Conservation (phyloP, 352 stramenopile species). For the Globisporangium barbulae region DNA sequence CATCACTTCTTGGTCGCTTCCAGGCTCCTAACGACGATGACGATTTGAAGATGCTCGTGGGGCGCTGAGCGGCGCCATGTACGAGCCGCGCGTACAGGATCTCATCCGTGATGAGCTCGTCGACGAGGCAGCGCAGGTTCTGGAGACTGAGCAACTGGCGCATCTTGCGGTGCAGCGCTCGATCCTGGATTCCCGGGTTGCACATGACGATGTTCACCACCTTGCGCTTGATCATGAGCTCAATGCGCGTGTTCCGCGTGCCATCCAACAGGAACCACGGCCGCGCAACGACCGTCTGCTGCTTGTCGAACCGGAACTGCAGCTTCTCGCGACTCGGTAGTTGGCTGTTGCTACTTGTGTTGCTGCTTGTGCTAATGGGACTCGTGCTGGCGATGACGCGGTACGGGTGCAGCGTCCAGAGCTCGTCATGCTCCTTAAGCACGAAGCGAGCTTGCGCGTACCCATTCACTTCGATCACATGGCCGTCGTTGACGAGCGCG, state of each 20-base stretch:
- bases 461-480: conserved; percentile 61
- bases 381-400: conserved; percentile 25
- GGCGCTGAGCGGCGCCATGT: conserved; percentile 16
- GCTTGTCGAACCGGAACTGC: conserved; percentile 71
- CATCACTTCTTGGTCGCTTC: conserved; percentile 10
- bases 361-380: neutral
- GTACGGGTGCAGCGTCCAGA: conserved; percentile 69
- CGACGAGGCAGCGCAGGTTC: conserved; percentile 59
- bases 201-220: conserved; percentile 82
- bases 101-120: conserved; percentile 60
- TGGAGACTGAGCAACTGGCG: conserved; percentile 68
- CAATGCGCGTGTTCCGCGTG: conserved; percentile 45
- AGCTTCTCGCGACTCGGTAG: conserved; percentile 46
- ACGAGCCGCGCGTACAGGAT: conserved; percentile 56
- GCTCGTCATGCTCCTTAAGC: conserved; percentile 30
- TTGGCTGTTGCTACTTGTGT: conserved; percentile 10
- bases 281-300: conserved; percentile 43
- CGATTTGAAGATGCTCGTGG: conserved; percentile 30
- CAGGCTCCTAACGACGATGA: neutral
- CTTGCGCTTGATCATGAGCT: conserved; percentile 67
- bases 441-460: conserved; percentile 58
- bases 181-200: conserved; percentile 62
- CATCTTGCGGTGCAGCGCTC: conserved; percentile 61
- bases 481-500: conserved; percentile 29
- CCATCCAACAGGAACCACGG: conserved; percentile 81